phyloP scores from a whole-genome alignment of 306 rosid genomes.

The Trifolium repens region DNA sequence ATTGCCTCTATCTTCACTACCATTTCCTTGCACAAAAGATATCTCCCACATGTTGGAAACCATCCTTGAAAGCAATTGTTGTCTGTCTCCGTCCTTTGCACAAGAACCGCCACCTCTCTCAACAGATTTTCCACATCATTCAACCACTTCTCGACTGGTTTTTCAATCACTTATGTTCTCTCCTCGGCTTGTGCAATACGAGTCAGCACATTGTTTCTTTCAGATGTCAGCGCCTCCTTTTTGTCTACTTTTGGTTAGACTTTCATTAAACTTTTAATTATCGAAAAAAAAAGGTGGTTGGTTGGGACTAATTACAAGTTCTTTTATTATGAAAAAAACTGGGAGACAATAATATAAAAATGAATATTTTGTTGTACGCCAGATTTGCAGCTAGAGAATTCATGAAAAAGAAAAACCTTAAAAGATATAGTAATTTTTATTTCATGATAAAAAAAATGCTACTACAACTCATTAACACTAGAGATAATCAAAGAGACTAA shows the following conservation, averaged over 20 bases:
- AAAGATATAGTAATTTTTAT: too few species aligned
- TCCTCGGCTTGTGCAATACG: background rate
- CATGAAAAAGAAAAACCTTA: too few species aligned
- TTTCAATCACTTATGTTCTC: slow-evolving; percentile 10
- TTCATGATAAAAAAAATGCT: too few species aligned
- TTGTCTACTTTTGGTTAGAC: background rate
- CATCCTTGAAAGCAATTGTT: slow-evolving; percentile 3
- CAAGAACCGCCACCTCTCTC: background rate
- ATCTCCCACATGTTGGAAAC: slow-evolving; percentile 8
- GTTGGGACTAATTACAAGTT: too few species aligned
- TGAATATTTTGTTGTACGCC: too few species aligned
- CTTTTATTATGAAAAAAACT: too few species aligned
- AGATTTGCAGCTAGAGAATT: too few species aligned
- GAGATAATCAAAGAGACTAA: too few species aligned
- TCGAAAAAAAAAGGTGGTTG: too few species aligned
- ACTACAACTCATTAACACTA: too few species aligned
- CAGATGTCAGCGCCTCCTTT: background rate
- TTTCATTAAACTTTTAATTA: too few species aligned
- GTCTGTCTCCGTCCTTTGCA: background rate
- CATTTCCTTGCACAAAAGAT: slow-evolving; percentile 31
- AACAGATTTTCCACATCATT: slow-evolving; percentile 20
- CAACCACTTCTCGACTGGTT: slow-evolving; percentile 19
- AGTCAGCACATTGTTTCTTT: background rate
- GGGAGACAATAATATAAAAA: too few species aligned
- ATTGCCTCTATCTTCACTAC: background rate